Base-by-base conservation (phyloP, 177 flowering plant genomes). In the Tripterygium wilfordii region DNA sequence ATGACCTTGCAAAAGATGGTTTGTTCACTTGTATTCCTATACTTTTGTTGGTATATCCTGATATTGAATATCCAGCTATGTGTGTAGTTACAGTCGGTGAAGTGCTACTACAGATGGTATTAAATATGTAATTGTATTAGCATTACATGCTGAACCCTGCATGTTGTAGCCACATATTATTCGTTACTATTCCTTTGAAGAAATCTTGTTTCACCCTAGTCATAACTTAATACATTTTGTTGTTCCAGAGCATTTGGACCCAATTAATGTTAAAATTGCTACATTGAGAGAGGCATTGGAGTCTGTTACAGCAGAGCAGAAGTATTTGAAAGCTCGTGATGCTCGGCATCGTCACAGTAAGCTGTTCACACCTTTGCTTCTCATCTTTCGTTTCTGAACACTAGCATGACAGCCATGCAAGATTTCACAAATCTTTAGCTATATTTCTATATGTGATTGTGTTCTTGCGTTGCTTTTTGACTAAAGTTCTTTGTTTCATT, bases 1-100 rank as follows among this genome's bases (percentile, higher is more conserved):
- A 92, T 49, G 74, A 92, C 69, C 91, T 86, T 42, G 98, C 98
- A 15, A 92, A 92, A 68, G 96, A 92, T 67, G 98, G 98, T 91
- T 45, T 55, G 95, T 77, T 40, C 35, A 13, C 8, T 20, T 53
- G n/a, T n/a, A n/a, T n/a, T n/a, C n/a, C n/a, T n/a, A n/a, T n/a
- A n/a, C 44, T 28, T 50, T 16, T 14, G 4, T 46, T 12, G 10
- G 5, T 36, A 5, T 48, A 21, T 4, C 32, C 9, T 25, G 19
- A 10, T 19, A 20, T 36, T 17, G 16, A n/a, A 17, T 21, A 22
- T 3, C 36, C 31, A 36, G 21, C 22, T 14, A 12, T 30, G 10
- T 15, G 8, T 23, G 3, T 23, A 24, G 13, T 8, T 36, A 4
- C 18, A 10, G n/a, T n/a, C n/a, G n/a, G n/a, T n/a, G n/a, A n/a